Conservation (phyloP, 352 stramenopile genomes). For the Pythium aphanidermatum region DNA sequence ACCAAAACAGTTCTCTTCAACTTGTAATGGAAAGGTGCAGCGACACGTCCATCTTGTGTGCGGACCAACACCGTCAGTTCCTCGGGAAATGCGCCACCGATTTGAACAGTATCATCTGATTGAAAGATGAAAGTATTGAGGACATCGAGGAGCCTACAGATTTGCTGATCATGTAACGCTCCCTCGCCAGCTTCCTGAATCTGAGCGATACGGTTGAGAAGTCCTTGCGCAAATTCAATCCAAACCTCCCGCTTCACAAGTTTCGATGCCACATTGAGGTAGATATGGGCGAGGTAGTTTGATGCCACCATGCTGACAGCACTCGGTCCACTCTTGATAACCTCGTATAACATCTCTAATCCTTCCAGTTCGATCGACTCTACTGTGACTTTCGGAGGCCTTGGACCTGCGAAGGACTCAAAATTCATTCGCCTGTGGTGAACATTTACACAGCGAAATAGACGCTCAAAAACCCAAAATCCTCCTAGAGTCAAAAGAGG, state of each 20-base stretch:
- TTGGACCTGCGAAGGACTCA: background rate
- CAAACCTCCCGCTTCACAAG: constrained; percentile 21
- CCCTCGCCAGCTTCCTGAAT: background rate
- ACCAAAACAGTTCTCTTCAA: constrained; percentile 27
- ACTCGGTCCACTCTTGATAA: constrained; percentile 10
- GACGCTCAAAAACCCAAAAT: constrained; percentile 24
- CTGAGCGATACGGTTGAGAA: constrained; percentile 5
- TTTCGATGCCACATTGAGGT: constrained; percentile 20
- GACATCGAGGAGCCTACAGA: constrained; percentile 40
- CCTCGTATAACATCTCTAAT: constrained; percentile 20
- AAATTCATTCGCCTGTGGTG: constrained; percentile 14
- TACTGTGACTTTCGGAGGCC: constrained; percentile 5
- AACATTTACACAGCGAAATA: constrained; percentile 30
- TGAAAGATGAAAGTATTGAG: constrained; percentile 78
- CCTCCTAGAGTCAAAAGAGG: constrained; percentile 13
- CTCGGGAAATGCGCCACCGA: no score
- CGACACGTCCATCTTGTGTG: constrained; percentile 29
- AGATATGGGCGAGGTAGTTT: constrained; percentile 22
- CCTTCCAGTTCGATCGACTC: constrained; percentile 27
- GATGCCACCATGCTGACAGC: constrained; percentile 14
- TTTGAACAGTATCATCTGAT: constrained; percentile 3
- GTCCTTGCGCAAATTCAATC: constrained; percentile 17
- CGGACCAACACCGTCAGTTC: constrained; percentile 30
- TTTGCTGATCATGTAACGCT: background rate
- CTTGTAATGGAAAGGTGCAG: constrained; percentile 32